Evolutionary conservation across 2,329 filamentous ascomycete species (phyloP).

Genomic region (Alternaria dauci): DNA sequence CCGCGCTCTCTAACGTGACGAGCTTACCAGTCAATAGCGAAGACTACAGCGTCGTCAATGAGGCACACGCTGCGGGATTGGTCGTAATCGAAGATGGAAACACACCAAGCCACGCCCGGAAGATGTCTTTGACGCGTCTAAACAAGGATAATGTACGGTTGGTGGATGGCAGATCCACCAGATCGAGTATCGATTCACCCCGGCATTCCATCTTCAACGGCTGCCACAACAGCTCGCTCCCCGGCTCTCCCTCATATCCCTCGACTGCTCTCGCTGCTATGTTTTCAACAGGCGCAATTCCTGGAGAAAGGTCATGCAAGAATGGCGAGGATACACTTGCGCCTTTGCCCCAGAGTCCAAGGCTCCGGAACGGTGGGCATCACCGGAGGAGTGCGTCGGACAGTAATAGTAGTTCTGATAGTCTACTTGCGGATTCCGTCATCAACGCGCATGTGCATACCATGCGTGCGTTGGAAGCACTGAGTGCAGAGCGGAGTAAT

Average conservation of each 20-base stretch:
- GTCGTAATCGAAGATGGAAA: not conserved
- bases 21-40: constrained; percentile 18
- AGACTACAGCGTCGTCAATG: not conserved
- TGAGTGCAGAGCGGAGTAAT: constrained; percentile 23
- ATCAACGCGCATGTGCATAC: constrained; percentile 42
- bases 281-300: not conserved
- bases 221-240: constrained; percentile 11
- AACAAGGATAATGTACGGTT: constrained; percentile 31
- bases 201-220: constrained; percentile 25
- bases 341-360: not conserved
- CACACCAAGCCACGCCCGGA: constrained; percentile 28
- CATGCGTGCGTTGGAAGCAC: constrained; percentile 38
- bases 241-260: constrained; percentile 4
- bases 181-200: constrained; percentile 29
- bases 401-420: constrained; percentile 18
- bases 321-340: not conserved
- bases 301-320: not conserved
- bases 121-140: constrained; percentile 36
- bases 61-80: not conserved
- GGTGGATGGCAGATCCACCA: constrained; percentile 32
- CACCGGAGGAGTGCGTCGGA: constrained; percentile 22
- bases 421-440: constrained; percentile 38
- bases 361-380: not conserved
- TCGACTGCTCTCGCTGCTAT: not conserved
- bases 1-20: constrained; percentile 26